These are phyloP conservation scores for Alternaria angustiovoidea DNA, from an alignment of 2,329 filamentous ascomycete species.

Conservation along the genomic window DNA sequence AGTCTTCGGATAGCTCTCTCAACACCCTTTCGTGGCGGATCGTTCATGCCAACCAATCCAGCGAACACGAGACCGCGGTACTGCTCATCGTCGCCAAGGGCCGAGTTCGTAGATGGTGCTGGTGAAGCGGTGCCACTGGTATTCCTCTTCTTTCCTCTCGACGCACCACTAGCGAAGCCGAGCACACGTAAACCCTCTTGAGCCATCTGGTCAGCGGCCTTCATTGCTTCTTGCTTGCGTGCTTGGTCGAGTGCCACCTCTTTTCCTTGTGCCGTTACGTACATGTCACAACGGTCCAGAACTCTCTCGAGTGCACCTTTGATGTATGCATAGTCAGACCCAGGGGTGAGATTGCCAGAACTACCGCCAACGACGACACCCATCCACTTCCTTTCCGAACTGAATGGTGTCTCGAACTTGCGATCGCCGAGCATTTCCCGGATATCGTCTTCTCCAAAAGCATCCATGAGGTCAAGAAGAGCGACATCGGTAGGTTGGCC, in stretches of 20 bases:
- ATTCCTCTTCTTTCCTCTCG: constrained; percentile 40
- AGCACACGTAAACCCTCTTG: constrained; percentile 88
- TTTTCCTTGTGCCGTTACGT: constrained; percentile 82
- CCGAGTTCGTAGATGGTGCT: constrained; percentile 30
- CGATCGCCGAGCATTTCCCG: constrained; percentile 85
- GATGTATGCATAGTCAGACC: constrained; percentile 87
- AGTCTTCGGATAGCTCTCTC: constrained; percentile 86
- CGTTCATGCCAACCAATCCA: constrained; percentile 95
- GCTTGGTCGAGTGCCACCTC: constrained; percentile 85
- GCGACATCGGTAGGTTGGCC: constrained; percentile 97
- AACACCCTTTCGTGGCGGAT: constrained; percentile 90
- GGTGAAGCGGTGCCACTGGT: constrained; percentile 45
- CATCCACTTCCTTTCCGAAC: constrained; percentile 99
- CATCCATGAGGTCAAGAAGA: constrained; percentile 91
- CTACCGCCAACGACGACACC: constrained; percentile 77
- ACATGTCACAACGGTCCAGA: constrained; percentile 86
- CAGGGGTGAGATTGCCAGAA: constrained; percentile 60
- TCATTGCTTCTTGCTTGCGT: constrained; percentile 75
- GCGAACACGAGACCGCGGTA: constrained; percentile 89
- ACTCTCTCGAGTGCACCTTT: constrained; percentile 94
- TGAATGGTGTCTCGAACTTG: constrained; percentile 89
- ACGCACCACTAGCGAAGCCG: constrained; percentile 87
- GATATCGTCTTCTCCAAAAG: constrained; percentile 89
- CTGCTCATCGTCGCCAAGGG: constrained; percentile 69
- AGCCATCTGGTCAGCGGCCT: constrained; percentile 87